A percentile compares a stretch with the other conserved stretches of the same genome.
Conservation (phyloP, 805 yeast species). For the Scheffersomyces stipitis region DNA sequence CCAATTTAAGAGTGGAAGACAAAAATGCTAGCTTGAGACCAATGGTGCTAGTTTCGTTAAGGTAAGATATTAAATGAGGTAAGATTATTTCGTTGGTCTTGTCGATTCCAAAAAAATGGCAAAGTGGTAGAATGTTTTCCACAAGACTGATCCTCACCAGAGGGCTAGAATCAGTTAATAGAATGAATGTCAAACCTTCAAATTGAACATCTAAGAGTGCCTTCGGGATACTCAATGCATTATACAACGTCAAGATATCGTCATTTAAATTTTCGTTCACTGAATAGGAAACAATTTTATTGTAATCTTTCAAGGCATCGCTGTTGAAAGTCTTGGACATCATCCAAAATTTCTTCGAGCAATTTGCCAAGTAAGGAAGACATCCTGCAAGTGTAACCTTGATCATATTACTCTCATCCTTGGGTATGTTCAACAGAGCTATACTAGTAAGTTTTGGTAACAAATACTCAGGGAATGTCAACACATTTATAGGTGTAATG, state of each 20-base stretch:
- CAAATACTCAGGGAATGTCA: constrained; percentile 78
- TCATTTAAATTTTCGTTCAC: constrained; percentile 10
- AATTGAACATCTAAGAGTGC: constrained; percentile 52
- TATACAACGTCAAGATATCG: constrained; percentile 10
- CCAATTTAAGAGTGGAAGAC: constrained; percentile 66
- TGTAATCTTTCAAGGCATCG: constrained; percentile 11
- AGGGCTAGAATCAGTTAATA: constrained; percentile 69
- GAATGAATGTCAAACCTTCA: constrained; percentile 60
- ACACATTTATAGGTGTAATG: constrained; percentile 72
- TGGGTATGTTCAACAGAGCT: constrained; percentile 26
- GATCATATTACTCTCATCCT: constrained; percentile 26
- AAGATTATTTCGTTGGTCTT: constrained; percentile 84
- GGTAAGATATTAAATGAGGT: constrained; percentile 87
- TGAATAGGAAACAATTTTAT: constrained; percentile 16
- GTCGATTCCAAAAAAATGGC: constrained; percentile 81
- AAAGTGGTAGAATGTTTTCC: constrained; percentile 69
- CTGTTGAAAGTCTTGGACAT: constrained; percentile 51
- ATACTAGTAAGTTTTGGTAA: constrained; percentile 58
- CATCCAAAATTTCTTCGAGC: constrained; percentile 63
- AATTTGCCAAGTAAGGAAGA: constrained; percentile 68
- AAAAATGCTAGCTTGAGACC: constrained; percentile 71
- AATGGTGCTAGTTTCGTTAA: constrained; percentile 76
- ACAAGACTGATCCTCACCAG: constrained; percentile 70
- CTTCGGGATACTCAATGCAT: constrained; percentile 29
- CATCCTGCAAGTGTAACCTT: constrained; percentile 70